These are phyloP conservation scores for Hamigera avellanea DNA, from an alignment of 495 filamentous ascomycete species.

Conservation along the genomic window DNA sequence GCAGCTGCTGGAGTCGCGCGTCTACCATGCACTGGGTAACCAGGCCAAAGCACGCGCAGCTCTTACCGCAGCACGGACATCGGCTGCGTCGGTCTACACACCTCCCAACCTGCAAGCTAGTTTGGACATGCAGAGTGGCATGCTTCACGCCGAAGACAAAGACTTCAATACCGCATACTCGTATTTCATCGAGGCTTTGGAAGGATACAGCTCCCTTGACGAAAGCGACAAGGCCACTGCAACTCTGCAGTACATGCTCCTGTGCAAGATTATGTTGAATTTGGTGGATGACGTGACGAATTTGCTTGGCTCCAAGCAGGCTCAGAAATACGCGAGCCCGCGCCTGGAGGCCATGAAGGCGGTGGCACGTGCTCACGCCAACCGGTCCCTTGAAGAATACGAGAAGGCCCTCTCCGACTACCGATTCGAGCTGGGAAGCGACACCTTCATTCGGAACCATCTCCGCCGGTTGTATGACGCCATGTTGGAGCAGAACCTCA, in stretches of 20 bases:
- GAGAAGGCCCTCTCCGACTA: conserved; percentile 83
- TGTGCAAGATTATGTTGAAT: conserved; percentile 99
- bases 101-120: conserved; percentile 91
- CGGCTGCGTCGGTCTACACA: conserved; percentile 91
- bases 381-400: conserved; percentile 91
- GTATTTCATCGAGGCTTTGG: conserved; percentile 98
- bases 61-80: conserved; percentile 85
- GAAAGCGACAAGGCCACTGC: conserved; percentile 74
- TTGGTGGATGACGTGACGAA: conserved; percentile 87
- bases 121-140: conserved; percentile 97
- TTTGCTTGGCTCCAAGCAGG: conserved; percentile 87
- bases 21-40: conserved; percentile 96
- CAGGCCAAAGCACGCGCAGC: conserved; percentile 92
- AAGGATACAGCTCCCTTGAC: conserved; percentile 92
- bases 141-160: conserved; percentile 95
- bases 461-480: conserved; percentile 89
- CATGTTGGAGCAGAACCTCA: conserved; percentile 96
- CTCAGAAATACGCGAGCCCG: conserved; percentile 86
- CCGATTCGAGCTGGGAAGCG: conserved; percentile 81
- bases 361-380: conserved; percentile 86
- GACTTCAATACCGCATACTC: conserved; percentile 98
- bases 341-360: conserved; percentile 98
- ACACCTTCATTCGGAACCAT: conserved; percentile 91
- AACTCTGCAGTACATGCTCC: conserved; percentile 96
- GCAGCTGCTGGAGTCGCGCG: conserved; percentile 88